A percentile compares a stretch with the other conserved stretches of the same genome.
Evolutionary conservation across 257 asterid species (phyloP).

Genomic region (Coffea canephora): DNA sequence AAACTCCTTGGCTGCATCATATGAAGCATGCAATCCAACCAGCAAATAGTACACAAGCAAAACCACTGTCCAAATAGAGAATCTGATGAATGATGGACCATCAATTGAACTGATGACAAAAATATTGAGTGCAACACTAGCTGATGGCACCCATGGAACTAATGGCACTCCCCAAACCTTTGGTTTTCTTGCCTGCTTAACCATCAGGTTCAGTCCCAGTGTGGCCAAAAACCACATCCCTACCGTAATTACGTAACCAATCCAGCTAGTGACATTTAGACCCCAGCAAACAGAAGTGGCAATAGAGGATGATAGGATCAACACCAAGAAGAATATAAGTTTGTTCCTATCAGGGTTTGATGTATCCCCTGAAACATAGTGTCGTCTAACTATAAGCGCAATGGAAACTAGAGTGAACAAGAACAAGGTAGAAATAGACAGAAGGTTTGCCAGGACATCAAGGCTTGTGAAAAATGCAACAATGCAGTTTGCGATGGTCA

Average conservation of each 20-base stretch:
- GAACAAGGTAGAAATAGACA: constrained; percentile 22
- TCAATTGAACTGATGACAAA: constrained; percentile 26
- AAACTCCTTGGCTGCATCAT: constrained; percentile 22
- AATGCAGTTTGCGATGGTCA: constrained; percentile 19
- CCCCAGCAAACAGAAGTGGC: constrained; percentile 18
- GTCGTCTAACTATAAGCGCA: constrained; percentile 19
- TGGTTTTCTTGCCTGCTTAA: constrained; percentile 21
- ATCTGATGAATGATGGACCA: constrained; percentile 23
- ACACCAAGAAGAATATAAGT: constrained; percentile 9
- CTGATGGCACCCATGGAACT: constrained; percentile 29
- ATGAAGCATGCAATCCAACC: constrained; percentile 25
- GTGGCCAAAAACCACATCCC: constrained; percentile 19
- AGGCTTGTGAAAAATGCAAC: constrained; percentile 24
- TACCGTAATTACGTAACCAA: background rate
- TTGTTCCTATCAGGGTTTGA: constrained; percentile 3
- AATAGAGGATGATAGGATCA: constrained; percentile 16
- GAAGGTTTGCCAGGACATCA: constrained; percentile 21
- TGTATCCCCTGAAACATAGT: constrained; percentile 24
- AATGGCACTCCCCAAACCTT: constrained; percentile 23
- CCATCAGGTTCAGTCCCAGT: constrained; percentile 3
- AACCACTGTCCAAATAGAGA: constrained; percentile 18
- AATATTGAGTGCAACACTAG: constrained; percentile 21
- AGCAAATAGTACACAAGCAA: constrained; percentile 24
- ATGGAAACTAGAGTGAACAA: constrained; percentile 15
- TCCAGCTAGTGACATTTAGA: constrained; percentile 8